Evolutionary conservation across 345 rosid genomes (phyloP).

Genomic region (Citrus australasica): DNA sequence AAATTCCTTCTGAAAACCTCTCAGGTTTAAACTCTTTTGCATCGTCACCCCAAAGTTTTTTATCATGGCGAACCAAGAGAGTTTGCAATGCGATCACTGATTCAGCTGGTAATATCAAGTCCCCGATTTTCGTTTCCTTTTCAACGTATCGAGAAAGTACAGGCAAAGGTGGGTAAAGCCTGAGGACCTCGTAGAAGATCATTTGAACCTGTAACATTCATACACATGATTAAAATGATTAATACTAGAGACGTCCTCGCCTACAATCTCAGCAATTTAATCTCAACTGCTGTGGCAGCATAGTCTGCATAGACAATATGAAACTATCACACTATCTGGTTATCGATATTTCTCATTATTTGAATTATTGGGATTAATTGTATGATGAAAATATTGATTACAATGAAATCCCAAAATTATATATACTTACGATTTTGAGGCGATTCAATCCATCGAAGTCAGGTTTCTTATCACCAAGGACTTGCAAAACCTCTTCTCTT

Average conservation of each 20-base stretch:
- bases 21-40: conserved; percentile 32
- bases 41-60: conserved; percentile 30
- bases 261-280: no score
- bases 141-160: not conserved
- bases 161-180: conserved; percentile 34
- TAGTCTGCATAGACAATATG: no score
- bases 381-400: no score
- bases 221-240: conserved; percentile 2
- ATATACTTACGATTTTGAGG: no score
- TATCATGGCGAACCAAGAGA: conserved; percentile 27
- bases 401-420: not conserved
- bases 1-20: conserved; percentile 34
- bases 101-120: conserved; percentile 21
- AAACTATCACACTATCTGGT: no score
- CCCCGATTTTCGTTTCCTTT: conserved; percentile 27
- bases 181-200: conserved; percentile 36
- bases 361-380: no score
- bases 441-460: no score
- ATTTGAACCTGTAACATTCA: conserved; percentile 20
- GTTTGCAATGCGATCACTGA: not conserved
- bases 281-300: no score
- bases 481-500: conserved; percentile 44
- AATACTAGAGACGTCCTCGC: no score
- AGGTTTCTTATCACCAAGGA: conserved; percentile 16
- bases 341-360: no score